phyloP scores from a whole-genome alignment of 2,329 filamentous ascomycete genomes.

The Colletotrichum chrysophilum region DNA sequence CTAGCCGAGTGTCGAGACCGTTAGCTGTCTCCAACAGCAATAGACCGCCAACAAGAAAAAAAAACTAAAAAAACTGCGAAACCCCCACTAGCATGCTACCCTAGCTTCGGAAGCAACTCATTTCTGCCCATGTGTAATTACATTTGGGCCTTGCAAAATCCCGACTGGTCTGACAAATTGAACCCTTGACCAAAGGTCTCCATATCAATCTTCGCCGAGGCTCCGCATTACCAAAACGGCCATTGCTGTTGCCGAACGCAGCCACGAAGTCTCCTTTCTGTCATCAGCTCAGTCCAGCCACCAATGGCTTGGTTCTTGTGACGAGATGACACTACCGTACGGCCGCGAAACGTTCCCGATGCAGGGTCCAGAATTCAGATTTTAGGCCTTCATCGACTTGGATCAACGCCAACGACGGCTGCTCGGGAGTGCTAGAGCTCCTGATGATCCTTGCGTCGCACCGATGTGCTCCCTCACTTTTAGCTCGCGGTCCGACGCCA shows the following conservation, averaged over 20 bases:
- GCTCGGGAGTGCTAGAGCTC: background rate
- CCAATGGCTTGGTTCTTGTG: background rate
- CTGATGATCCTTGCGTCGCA: background rate
- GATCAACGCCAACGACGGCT: background rate
- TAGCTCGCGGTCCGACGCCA: background rate
- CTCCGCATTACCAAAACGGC: background rate
- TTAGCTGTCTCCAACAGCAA: background rate
- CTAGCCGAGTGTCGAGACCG: background rate
- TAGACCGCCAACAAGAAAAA: background rate
- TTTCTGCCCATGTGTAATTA: slow-evolving; percentile 7
- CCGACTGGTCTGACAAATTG: slow-evolving; percentile 7
- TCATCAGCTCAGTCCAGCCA: background rate
- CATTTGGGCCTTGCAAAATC: background rate
- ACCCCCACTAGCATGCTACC: background rate
- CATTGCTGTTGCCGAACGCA: background rate
- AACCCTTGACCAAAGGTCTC: background rate
- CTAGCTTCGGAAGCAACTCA: background rate
- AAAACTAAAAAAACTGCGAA: background rate
- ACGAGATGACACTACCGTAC: background rate
- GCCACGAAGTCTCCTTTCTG: background rate
- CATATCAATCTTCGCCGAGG: slow-evolving; percentile 6
- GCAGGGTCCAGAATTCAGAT: slow-evolving; percentile 10
- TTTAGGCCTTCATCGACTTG: background rate
- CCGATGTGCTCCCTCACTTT: background rate
- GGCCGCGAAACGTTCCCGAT: background rate